phyloP scores from a whole-genome alignment of 73 alveolate species.

The Uronychia binucleata region DNA sequence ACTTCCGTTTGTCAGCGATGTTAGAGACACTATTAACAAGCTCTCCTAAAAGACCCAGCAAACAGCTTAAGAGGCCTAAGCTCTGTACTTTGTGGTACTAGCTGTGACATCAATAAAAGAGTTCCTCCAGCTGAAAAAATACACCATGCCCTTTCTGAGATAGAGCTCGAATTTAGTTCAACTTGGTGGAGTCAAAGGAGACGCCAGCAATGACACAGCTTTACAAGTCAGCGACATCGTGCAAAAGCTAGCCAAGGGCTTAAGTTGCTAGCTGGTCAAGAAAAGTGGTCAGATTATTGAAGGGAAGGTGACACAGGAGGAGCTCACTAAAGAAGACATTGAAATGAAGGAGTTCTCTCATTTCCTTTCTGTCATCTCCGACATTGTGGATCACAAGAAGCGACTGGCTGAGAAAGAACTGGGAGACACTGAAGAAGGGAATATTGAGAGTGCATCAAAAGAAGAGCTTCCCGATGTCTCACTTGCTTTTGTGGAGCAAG shows the following conservation, averaged over 20 bases:
- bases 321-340: background rate
- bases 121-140: background rate
- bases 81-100: background rate
- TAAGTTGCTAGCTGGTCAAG: background rate
- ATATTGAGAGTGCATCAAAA: background rate
- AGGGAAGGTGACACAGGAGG: background rate
- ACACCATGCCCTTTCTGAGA: background rate
- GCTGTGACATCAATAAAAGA: background rate
- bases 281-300: background rate
- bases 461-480: background rate
- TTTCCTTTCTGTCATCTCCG: background rate
- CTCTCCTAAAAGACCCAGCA: too few relatives aligned
- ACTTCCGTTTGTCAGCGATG: too few relatives aligned
- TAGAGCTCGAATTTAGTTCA: background rate
- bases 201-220: background rate
- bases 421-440: background rate
- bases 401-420: background rate
- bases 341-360: background rate
- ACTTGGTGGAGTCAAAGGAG: background rate
- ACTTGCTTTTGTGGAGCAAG: background rate
- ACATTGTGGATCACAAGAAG: background rate
- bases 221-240: too few relatives aligned
- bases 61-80: too few relatives aligned
- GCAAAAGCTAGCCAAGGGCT: background rate
- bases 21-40: too few relatives aligned